These are phyloP conservation scores for Spinellus fusiger DNA, from an alignment of 192 early-diverging fungal genomes.

Conservation along the genomic window DNA sequence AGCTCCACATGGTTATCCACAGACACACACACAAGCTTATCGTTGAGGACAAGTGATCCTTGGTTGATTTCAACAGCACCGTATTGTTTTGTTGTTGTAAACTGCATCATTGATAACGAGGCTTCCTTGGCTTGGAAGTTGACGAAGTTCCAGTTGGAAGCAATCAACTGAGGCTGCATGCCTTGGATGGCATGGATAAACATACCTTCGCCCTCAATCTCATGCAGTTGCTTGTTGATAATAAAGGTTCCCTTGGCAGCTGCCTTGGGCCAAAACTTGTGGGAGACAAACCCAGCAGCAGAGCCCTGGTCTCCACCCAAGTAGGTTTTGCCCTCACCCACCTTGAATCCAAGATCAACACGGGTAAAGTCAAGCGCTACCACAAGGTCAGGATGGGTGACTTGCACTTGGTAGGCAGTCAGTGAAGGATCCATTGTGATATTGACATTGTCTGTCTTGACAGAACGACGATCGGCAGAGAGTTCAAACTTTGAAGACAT, in stretches of 20 bases:
- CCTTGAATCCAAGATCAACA: constrained; percentile 68
- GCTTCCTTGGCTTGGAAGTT: constrained; percentile 67
- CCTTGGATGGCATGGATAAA: constrained; percentile 84
- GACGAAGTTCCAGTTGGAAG: constrained; percentile 79
- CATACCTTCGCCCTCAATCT: constrained; percentile 64
- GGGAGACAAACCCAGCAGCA: constrained; percentile 55
- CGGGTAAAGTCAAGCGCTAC: constrained; percentile 65
- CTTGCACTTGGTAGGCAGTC: constrained; percentile 44
- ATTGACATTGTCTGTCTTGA: constrained; percentile 66
- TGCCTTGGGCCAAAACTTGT: constrained; percentile 81
- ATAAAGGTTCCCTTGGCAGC: constrained; percentile 66
- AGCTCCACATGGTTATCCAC: constrained; percentile 68
- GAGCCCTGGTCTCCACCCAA: constrained; percentile 55
- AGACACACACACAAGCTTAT: constrained; percentile 65
- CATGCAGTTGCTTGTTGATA: constrained; percentile 59
- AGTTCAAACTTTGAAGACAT: constrained; percentile 66
- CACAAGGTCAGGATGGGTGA: constrained; percentile 57
- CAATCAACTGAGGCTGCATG: constrained; percentile 80
- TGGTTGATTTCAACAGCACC: constrained; percentile 68
- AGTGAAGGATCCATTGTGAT: constrained; percentile 46
- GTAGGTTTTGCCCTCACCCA: constrained; percentile 74
- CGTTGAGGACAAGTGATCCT: constrained; percentile 62
- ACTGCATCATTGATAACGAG: constrained; percentile 67
- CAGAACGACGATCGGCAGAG: constrained; percentile 67
- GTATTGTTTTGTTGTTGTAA: constrained; percentile 66